Percentiles rank a stretch among this genome's conserved stretches.
phyloP scores from a whole-genome alignment of 1,284 basidiomycete species.

The Sporisorium iseilematis-ciliati region DNA sequence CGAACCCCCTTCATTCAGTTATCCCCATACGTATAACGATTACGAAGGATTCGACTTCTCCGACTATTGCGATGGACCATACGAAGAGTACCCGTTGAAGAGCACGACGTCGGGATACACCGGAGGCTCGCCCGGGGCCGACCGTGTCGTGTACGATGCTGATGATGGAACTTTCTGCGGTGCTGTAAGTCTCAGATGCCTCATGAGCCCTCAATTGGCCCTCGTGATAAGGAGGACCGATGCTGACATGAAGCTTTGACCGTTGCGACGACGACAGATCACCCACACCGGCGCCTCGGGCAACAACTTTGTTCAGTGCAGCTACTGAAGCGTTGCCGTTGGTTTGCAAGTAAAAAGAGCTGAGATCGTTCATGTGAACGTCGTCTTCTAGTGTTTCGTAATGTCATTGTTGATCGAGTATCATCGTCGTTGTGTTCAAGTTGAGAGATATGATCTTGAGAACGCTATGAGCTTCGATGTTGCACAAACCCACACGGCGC shows the following conservation, averaged over 20 bases:
- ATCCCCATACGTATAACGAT: slow-evolving; percentile 55
- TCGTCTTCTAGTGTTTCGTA: neutral
- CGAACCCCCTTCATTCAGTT: slow-evolving; percentile 1
- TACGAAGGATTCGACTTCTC: slow-evolving; percentile 59
- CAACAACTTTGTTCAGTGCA: slow-evolving; percentile 57
- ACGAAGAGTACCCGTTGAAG: slow-evolving; percentile 46
- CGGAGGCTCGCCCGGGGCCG: slow-evolving; percentile 57
- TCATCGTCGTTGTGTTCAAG: neutral
- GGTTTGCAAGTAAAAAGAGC: neutral
- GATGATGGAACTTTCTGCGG: slow-evolving; percentile 50
- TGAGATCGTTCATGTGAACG: neutral
- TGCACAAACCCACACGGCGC: no score
- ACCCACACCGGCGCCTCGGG: slow-evolving; percentile 57
- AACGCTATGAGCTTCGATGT: no score
- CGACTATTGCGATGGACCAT: slow-evolving; percentile 48
- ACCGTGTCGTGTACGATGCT: slow-evolving; percentile 54
- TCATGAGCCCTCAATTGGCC: no score
- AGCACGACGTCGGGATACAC: slow-evolving; percentile 31
- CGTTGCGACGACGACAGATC: slow-evolving; percentile 25
- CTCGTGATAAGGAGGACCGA: no score
- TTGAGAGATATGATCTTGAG: no score
- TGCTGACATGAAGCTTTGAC: neutral
- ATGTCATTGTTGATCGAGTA: neutral
- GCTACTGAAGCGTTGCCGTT: slow-evolving; percentile 25
- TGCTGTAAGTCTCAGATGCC: slow-evolving; percentile 26